A percentile compares a stretch with the other conserved stretches of the same genome.
Evolutionary conservation across 2,329 filamentous ascomycete species (phyloP).

Genomic region (Colletotrichum godetiae): DNA sequence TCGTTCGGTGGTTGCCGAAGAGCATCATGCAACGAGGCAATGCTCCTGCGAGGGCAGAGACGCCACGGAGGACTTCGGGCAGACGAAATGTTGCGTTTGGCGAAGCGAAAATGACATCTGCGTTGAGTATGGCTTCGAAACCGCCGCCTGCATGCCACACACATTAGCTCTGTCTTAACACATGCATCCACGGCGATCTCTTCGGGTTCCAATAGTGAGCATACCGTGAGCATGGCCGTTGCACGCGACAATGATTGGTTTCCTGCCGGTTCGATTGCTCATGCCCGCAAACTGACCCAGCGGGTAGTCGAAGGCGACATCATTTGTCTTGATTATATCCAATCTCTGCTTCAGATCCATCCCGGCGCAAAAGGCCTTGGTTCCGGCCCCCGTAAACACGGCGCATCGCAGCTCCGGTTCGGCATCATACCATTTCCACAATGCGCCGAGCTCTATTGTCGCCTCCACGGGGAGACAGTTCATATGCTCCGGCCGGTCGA

Average conservation of each 20-base stretch:
- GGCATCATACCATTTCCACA: conserved; percentile 63
- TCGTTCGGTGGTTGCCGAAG: conserved; percentile 47
- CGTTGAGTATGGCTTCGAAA: conserved; percentile 51
- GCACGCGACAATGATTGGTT: conserved; percentile 46
- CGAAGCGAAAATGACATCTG: conserved; percentile 68
- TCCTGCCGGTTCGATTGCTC: conserved; percentile 47
- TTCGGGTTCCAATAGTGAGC: conserved; percentile 16
- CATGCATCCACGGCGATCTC: not conserved
- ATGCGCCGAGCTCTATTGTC: conserved; percentile 51
- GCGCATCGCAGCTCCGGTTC: conserved; percentile 60
- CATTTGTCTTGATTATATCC: conserved; percentile 41
- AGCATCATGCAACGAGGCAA: conserved; percentile 59
- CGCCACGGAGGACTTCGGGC: conserved; percentile 68
- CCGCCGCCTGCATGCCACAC: conserved; percentile 41
- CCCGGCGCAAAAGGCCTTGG: conserved; percentile 63
- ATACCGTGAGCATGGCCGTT: conserved; percentile 46
- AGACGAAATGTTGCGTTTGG: conserved; percentile 63
- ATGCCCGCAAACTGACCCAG: conserved; percentile 48
- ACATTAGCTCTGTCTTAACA: not conserved
- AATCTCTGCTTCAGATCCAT: conserved; percentile 63
- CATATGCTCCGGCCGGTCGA: conserved; percentile 54
- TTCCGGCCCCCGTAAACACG: conserved; percentile 62
- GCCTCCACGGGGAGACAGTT: conserved; percentile 53
- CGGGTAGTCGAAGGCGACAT: conserved; percentile 46
- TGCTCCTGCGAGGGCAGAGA: conserved; percentile 67